Percentiles rank a stretch among this genome's conserved stretches.
Evolutionary conservation across 2,329 filamentous ascomycete genomes (phyloP).

Genomic region (Hymenotorrendiella dingleyae): DNA sequence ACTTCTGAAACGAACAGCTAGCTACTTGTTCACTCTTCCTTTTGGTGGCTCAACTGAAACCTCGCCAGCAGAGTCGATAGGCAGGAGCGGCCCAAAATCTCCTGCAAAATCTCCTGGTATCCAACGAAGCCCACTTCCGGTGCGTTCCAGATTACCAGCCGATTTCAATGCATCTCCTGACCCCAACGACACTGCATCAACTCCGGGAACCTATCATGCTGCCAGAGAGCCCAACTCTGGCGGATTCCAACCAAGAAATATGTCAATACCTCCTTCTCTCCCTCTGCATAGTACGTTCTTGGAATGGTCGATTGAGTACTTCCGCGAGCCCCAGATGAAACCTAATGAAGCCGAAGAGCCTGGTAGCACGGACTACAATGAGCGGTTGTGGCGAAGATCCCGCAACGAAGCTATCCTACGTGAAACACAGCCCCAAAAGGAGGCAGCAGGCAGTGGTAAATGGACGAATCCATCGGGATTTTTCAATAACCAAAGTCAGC

Average conservation of each 20-base stretch:
- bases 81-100: too few relatives aligned
- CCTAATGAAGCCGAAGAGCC: conserved; percentile 93
- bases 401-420: conserved; percentile 89
- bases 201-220: conserved; percentile 66
- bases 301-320: conserved; percentile 96
- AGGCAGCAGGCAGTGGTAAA: conserved; percentile 73
- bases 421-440: conserved; percentile 90
- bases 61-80: conserved; percentile 21
- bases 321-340: conserved; percentile 97
- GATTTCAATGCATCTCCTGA: conserved; percentile 64
- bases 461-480: conserved; percentile 83
- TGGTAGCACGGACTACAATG: conserved; percentile 93
- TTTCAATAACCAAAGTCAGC: conserved; percentile 84
- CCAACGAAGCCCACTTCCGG: conserved; percentile 23
- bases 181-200: conserved; percentile 62
- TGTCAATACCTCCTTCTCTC: conserved; percentile 54
- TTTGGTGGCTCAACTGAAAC: conserved; percentile 36
- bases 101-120: conserved; percentile 22
- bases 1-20: conserved; percentile 57
- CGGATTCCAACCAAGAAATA: conserved; percentile 59
- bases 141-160: conserved; percentile 41
- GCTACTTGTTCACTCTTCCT: conserved; percentile 52
- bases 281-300: conserved; percentile 80
- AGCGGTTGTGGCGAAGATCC: conserved; percentile 84
- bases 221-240: conserved; percentile 76